Base-by-base conservation (phyloP, 495 filamentous ascomycete genomes). In the Penicillium samsonianum region DNA sequence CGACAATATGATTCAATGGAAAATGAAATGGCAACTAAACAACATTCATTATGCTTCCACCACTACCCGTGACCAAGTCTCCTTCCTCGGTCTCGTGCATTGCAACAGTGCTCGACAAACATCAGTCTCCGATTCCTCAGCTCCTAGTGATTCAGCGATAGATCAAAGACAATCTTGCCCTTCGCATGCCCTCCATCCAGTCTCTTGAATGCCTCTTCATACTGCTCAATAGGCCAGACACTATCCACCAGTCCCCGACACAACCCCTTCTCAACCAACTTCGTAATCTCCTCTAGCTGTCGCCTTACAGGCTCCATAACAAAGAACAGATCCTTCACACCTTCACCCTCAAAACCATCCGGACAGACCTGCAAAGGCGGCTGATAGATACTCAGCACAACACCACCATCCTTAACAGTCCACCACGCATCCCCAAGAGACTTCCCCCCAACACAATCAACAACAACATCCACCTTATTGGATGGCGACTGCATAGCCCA, bases 381-480 rank as follows among this genome's bases (percentile, higher is more conserved):
- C 65, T 78, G 73, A 23, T 68, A 69, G 52, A 87, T 80, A 67
- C 80, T 81, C 31, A 84, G 52, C 41, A 84, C 44, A 23, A 59
- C 61, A 4, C 79, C 82, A 0, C 67, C 70, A 20, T 76, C 69
- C 53, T 65, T 73, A 0, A 78, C 74, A 50, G 63, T 55, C 59
- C 61, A 76, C 81, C 81, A 84, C 1, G 74, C 73, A 63, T 74
- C 73, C 31, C 64, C 60, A 19, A 84, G 64, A 9, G 75, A 66
- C 63, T 69, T 59, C 37, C 73, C 65, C 12, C 82, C 82, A 50
- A 82, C 60, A 55, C 70, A 76, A 62, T 86, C 82, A 57, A 85
- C 55, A n/a, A 83, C 75, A 2, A 84, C 47, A 61, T 82, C 78
- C 28, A 81, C 78, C 50, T 68, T 67, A 28, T 58, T 26, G 3